These are phyloP conservation scores for Beauveria australis DNA, from an alignment of 2,329 filamentous ascomycete genomes.

Conservation along the genomic window DNA sequence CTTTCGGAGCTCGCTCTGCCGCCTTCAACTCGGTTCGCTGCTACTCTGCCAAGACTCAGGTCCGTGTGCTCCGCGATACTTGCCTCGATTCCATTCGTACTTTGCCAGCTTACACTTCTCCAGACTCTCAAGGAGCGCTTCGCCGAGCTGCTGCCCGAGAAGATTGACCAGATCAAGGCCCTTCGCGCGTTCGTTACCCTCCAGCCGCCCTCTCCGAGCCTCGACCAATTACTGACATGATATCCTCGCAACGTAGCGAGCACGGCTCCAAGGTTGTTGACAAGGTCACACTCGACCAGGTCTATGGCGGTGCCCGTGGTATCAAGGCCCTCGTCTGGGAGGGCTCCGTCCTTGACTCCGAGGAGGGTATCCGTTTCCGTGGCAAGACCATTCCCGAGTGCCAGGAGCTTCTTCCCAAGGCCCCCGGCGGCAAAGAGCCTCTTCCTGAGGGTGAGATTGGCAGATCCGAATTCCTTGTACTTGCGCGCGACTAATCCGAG, in stretches of 20 bases:
- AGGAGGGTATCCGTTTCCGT: constrained; percentile 99
- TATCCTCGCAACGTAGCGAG: constrained; percentile 51
- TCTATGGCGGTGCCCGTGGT: constrained; percentile 97
- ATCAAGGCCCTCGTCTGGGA: constrained; percentile 99
- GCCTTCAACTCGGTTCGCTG: constrained; percentile 78
- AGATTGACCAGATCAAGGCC: constrained; percentile 99
- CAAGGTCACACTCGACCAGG: constrained; percentile 98
- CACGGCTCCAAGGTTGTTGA: constrained; percentile 91
- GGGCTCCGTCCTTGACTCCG: constrained; percentile 92
- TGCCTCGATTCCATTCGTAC: background rate
- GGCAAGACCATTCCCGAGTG: constrained; percentile 99
- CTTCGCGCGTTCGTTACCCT: constrained; percentile 71
- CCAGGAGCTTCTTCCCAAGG: constrained; percentile 95
- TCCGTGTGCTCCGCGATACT: constrained; percentile 32
- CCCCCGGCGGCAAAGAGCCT: constrained; percentile 91
- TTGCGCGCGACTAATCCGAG: background rate
- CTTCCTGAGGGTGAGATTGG: constrained; percentile 70
- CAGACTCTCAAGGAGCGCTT: constrained; percentile 98
- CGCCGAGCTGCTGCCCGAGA: constrained; percentile 87
- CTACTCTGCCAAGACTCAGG: constrained; percentile 91
- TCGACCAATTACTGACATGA: constrained; percentile 8
- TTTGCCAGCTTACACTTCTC: constrained; percentile 12
- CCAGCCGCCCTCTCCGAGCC: constrained; percentile 3
- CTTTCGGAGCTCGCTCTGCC: constrained; percentile 59
- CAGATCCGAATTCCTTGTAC: background rate